phyloP scores from a whole-genome alignment of 2,329 filamentous ascomycete species.

The Aspergillus ruber region DNA sequence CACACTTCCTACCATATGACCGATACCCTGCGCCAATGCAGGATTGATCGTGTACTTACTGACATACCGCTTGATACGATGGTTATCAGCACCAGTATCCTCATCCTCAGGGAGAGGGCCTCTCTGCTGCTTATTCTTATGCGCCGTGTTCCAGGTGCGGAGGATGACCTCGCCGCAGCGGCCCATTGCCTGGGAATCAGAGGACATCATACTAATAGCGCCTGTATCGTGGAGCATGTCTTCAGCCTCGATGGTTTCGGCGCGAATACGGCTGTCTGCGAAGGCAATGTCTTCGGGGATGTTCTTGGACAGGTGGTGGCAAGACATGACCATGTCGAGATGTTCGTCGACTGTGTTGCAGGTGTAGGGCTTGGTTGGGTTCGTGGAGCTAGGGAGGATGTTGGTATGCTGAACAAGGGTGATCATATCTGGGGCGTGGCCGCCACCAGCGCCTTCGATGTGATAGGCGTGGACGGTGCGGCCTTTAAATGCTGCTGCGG shows the following conservation, averaged over 20 bases:
- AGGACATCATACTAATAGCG: conserved; percentile 91
- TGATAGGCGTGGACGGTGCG: conserved; percentile 90
- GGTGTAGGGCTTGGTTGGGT: conserved; percentile 80
- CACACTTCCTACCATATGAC: conserved; percentile 71
- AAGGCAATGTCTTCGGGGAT: conserved; percentile 91
- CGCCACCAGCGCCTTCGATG: conserved; percentile 84
- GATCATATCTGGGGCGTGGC: conserved; percentile 89
- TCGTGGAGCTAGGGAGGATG: conserved; percentile 78
- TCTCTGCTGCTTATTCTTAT: conserved; percentile 84
- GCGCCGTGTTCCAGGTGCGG: conserved; percentile 86
- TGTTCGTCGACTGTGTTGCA: conserved; percentile 86
- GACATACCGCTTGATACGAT: conserved; percentile 78
- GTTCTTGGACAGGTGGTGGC: conserved; percentile 79
- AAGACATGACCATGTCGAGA: conserved; percentile 94
- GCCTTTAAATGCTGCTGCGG: conserved; percentile 68
- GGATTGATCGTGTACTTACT: conserved; percentile 93
- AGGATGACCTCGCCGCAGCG: conserved; percentile 84
- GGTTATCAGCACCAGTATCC: conserved; percentile 75
- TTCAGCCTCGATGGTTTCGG: conserved; percentile 88
- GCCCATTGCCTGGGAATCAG: conserved; percentile 89
- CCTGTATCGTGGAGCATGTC: conserved; percentile 87
- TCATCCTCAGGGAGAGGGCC: conserved; percentile 68
- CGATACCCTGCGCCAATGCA: conserved; percentile 77
- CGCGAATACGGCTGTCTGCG: conserved; percentile 81
- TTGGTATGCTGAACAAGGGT: conserved; percentile 77